phyloP scores from a whole-genome alignment of 257 asterid species.

The Linaria vulgaris region DNA sequence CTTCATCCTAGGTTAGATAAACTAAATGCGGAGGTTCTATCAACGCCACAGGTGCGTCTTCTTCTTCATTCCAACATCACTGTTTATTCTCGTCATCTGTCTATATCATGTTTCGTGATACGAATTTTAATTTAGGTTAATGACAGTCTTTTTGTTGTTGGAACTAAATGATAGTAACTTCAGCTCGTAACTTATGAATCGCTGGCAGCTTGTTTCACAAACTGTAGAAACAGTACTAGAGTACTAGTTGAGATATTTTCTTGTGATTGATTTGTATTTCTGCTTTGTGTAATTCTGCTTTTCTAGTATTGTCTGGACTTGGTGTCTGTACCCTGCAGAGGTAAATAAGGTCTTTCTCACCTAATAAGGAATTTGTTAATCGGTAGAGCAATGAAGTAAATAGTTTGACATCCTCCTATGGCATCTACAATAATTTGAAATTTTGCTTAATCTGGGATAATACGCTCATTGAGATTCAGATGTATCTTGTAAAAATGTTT shows the following conservation, averaged over 20 bases:
- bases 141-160: slow-evolving; percentile 11
- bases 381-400: neutral
- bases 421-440: neutral
- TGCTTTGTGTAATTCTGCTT: neutral
- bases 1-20: slow-evolving; percentile 71
- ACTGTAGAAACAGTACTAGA: neutral
- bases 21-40: slow-evolving; percentile 59
- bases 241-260: neutral
- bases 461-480: neutral
- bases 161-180: slow-evolving; percentile 8
- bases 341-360: neutral
- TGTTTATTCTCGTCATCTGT: slow-evolving; percentile 10
- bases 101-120: neutral
- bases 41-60: slow-evolving; percentile 75
- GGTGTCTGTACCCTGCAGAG: neutral
- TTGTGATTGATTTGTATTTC: no score
- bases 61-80: neutral
- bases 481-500: neutral
- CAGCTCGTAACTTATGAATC: slow-evolving; percentile 2
- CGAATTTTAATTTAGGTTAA: neutral
- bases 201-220: slow-evolving; percentile 6
- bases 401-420: neutral
- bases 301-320: slow-evolving; percentile 9
- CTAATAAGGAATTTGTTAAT: slow-evolving; percentile 11
- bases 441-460: neutral